Conservation (phyloP, 2,329 filamentous ascomycete species). For the Aspergillus carbonarius region DNA sequence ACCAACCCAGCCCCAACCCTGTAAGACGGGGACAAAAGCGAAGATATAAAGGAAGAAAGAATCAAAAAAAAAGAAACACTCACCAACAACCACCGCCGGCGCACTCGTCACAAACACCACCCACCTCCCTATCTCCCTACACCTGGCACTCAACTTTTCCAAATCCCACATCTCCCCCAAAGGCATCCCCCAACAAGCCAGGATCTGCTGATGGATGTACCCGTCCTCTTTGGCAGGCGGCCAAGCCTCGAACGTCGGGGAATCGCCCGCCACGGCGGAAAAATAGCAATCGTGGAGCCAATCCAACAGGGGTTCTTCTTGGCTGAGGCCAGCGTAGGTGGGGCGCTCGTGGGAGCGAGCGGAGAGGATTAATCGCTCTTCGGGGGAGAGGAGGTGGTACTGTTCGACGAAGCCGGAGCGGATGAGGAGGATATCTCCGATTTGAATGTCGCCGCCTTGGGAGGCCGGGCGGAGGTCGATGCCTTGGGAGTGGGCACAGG, state of each 20-base stretch:
- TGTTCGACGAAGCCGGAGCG: slow-evolving; percentile 63
- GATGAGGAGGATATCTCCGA: slow-evolving; percentile 66
- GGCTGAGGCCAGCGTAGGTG: slow-evolving; percentile 51
- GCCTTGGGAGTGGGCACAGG: slow-evolving; percentile 59
- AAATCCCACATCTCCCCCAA: slow-evolving; percentile 49
- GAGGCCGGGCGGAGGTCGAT: slow-evolving; percentile 59
- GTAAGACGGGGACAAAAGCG: too few species aligned
- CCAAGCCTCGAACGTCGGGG: slow-evolving; percentile 63
- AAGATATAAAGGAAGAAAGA: not conserved
- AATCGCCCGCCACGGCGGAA: slow-evolving; percentile 63
- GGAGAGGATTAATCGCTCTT: slow-evolving; percentile 34
- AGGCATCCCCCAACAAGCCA: slow-evolving; percentile 47
- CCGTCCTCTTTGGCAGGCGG: slow-evolving; percentile 45
- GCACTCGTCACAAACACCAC: slow-evolving; percentile 46
- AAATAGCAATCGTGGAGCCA: slow-evolving; percentile 72
- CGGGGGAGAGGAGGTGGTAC: slow-evolving; percentile 49
- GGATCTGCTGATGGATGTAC: slow-evolving; percentile 42
- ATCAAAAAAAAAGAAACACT: slow-evolving; percentile 13
- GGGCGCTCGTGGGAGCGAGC: slow-evolving; percentile 39
- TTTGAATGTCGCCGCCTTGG: slow-evolving; percentile 55
- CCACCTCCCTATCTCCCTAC: slow-evolving; percentile 38
- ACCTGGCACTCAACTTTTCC: slow-evolving; percentile 37
- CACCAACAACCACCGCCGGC: slow-evolving; percentile 43
- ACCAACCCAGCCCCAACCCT: not conserved
- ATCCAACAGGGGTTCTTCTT: slow-evolving; percentile 57